phyloP scores from a whole-genome alignment of 176 grass and related monocot species.

The Triticum urartu region DNA sequence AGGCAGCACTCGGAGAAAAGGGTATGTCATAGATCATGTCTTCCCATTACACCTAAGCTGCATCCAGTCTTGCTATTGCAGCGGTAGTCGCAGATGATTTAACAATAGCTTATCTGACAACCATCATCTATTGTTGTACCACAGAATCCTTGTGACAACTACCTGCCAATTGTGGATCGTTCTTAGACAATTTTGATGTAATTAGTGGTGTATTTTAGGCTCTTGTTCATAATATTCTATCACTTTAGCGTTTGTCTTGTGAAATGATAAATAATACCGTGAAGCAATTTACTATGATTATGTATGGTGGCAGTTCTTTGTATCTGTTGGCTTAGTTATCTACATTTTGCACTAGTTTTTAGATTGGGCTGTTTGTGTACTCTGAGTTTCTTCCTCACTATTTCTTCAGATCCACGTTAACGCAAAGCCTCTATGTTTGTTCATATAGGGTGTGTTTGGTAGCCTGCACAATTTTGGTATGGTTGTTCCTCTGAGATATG shows the following conservation, averaged over 20 bases:
- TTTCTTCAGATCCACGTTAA: background rate
- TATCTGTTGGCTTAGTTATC: background rate
- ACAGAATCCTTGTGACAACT: background rate
- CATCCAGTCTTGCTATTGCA: background rate
- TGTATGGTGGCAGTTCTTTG: background rate
- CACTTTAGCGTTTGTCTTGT: background rate
- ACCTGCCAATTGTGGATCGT: background rate
- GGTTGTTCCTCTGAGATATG: too few relatives aligned
- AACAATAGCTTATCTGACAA: background rate
- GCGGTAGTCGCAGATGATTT: background rate
- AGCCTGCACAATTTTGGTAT: too few relatives aligned
- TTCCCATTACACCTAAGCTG: background rate
- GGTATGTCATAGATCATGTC: slow-evolving; percentile 17
- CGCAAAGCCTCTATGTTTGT: background rate
- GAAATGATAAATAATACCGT: background rate
- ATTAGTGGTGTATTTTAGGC: slow-evolving; percentile 3
- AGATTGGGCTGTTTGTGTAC: background rate
- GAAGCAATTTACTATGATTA: slow-evolving; percentile 18
- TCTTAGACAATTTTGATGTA: background rate
- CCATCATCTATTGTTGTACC: background rate
- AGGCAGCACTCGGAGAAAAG: slow-evolving; percentile 33
- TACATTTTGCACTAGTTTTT: background rate
- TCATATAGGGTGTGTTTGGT: too few relatives aligned
- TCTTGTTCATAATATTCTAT: slow-evolving; percentile 40
- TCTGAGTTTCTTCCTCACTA: background rate